A percentile compares a stretch with the other conserved stretches of the same genome.
These are phyloP conservation scores for Candida railenensis DNA, from an alignment of 805 yeast genomes.

Conservation along the genomic window DNA sequence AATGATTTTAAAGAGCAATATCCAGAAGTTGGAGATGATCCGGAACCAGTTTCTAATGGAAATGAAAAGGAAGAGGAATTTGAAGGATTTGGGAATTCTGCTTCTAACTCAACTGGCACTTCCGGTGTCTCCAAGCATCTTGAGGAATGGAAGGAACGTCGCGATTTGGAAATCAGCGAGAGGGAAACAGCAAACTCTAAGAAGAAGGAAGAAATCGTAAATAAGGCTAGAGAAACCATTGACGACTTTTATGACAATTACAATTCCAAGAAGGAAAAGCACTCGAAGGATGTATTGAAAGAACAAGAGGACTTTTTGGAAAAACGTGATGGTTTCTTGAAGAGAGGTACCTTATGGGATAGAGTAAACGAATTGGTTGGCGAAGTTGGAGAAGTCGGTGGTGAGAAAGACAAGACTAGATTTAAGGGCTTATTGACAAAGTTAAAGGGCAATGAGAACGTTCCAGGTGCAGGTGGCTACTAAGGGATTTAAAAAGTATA, in stretches of 20 bases:
- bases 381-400: constrained; percentile 42
- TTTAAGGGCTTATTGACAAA: constrained; percentile 64
- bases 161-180: constrained; percentile 73
- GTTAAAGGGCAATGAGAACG: constrained; percentile 67
- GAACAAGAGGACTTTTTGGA: constrained; percentile 72
- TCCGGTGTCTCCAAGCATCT: constrained; percentile 36
- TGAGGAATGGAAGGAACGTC: constrained; percentile 77
- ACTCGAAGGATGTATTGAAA: constrained; percentile 57
- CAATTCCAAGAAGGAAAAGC: constrained; percentile 76
- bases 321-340: constrained; percentile 67
- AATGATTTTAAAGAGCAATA: constrained; percentile 63
- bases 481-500: constrained; percentile 13
- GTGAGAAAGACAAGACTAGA: constrained; percentile 64
- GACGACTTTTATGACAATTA: constrained; percentile 93
- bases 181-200: constrained; percentile 71
- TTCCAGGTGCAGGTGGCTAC: constrained; percentile 76
- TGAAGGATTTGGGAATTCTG: constrained; percentile 24
- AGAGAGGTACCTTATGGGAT: constrained; percentile 56
- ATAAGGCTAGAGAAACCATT: constrained; percentile 76
- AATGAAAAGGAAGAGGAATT: constrained; percentile 39
- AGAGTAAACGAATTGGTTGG: constrained; percentile 52
- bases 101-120: constrained; percentile 17
- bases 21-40: constrained; percentile 51
- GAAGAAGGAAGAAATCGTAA: constrained; percentile 64
- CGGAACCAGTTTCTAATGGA: constrained; percentile 13